Conservation (phyloP, 345 rosid genomes). For the Corchorus capsularis region DNA sequence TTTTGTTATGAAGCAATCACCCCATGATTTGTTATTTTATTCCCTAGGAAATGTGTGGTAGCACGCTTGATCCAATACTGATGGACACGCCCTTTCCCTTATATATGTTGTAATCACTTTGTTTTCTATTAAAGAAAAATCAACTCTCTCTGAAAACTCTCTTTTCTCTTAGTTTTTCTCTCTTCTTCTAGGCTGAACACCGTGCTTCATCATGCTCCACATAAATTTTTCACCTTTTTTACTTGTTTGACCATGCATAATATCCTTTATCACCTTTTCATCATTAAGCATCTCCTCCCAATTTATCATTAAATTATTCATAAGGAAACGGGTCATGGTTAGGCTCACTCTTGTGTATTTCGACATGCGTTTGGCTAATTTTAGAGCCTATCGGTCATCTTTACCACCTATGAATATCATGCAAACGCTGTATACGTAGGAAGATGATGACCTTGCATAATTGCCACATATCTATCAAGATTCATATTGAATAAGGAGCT, state of each 20-base stretch:
- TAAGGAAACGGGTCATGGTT: conserved; percentile 32
- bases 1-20: no score
- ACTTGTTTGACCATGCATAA: conserved; percentile 12
- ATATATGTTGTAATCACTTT: no score
- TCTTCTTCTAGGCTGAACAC: no score
- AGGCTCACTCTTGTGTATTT: conserved; percentile 29
- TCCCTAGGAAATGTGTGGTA: no score
- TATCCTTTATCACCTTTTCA: conserved; percentile 31
- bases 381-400: conserved; percentile 63
- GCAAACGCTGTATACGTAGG: conserved; percentile 10
- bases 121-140: no score
- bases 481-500: conserved; percentile 47
- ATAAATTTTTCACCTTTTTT: conserved; percentile 15
- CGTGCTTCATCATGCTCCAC: conserved; percentile 14
- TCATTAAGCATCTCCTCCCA: conserved; percentile 44
- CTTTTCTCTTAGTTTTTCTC: no score
- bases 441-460: not conserved
- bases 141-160: no score
- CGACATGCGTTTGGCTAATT: conserved; percentile 51
- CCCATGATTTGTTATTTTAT: no score
- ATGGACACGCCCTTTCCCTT: no score
- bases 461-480: conserved; percentile 27
- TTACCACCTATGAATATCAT: conserved; percentile 62
- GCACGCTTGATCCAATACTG: no score
- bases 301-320: not conserved